Conservation (phyloP, 208 protist genomes). For the Histomonas meleagridis region DNA sequence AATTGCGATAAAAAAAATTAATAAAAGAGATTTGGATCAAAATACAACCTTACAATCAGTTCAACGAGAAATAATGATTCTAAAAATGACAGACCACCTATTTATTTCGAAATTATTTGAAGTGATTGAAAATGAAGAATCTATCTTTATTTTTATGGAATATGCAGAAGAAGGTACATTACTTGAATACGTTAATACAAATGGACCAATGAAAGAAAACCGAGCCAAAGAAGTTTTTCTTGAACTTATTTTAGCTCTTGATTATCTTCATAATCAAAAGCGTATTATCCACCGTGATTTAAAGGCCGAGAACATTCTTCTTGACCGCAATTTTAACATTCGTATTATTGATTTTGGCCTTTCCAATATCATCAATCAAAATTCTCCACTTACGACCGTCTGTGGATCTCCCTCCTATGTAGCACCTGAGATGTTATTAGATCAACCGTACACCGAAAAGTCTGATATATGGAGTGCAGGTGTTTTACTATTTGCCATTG, state of each 20-base stretch:
- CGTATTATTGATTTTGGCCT: constrained; percentile 34
- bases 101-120: neutral
- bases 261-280: constrained; percentile 30
- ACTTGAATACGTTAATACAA: neutral
- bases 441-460: neutral
- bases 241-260: neutral
- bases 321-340: neutral
- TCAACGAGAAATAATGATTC: neutral
- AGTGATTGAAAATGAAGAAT: neutral
- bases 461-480: constrained; percentile 31
- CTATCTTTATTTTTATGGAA: constrained; percentile 12
- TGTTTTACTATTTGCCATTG: neutral
- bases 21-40: neutral
- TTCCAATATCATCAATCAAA: constrained; percentile 5
- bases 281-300: neutral
- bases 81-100: neutral
- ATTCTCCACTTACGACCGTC: neutral
- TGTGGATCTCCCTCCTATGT: constrained; percentile 11
- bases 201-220: neutral
- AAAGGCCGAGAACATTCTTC: constrained; percentile 5
- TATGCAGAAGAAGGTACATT: neutral
- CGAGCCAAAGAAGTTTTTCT: neutral
- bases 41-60: neutral
- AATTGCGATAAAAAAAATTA: neutral
- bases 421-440: neutral